Evolutionary conservation across 2,329 filamentous ascomycete species (phyloP).

Genomic region (Balansia obtecta): DNA sequence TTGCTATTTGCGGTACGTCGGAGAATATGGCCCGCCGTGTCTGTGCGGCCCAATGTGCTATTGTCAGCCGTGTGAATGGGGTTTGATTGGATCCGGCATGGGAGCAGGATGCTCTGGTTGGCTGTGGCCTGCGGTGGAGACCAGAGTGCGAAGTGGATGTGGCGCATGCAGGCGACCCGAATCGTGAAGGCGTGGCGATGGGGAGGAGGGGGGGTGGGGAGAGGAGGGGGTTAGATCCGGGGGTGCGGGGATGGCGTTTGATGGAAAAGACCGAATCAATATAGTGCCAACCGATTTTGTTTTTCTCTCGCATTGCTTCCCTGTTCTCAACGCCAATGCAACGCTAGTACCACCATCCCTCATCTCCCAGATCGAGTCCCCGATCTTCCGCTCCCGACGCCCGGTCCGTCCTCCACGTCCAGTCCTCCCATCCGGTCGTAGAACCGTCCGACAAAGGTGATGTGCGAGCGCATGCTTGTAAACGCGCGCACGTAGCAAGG

Average conservation of each 20-base stretch:
- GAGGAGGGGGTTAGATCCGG: neutral
- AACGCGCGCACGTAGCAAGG: neutral
- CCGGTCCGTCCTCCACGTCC: too few relatives aligned
- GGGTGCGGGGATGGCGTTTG: neutral
- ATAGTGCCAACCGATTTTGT: too few relatives aligned
- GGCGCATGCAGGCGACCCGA: neutral
- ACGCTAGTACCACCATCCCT: too few relatives aligned
- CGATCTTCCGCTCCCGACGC: too few relatives aligned
- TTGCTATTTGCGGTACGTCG: neutral
- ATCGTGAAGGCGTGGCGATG: neutral
- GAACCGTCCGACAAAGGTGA: neutral
- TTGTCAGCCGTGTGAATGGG: neutral
- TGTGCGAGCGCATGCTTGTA: neutral
- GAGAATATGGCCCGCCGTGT: neutral
- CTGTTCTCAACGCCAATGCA: too few relatives aligned
- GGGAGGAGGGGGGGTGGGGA: too few relatives aligned
- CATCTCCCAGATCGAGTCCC: too few relatives aligned
- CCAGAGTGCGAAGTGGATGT: neutral
- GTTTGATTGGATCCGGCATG: neutral
- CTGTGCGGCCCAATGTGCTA: slow-evolving; percentile 1
- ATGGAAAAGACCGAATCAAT: too few relatives aligned
- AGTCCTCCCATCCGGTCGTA: too few relatives aligned
- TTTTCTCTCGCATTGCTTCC: too few relatives aligned
- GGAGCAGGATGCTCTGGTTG: neutral
- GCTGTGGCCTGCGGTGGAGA: neutral